These are phyloP conservation scores for Clohesyomyces aquaticus DNA, from an alignment of 495 filamentous ascomycete species.

Conservation along the genomic window DNA sequence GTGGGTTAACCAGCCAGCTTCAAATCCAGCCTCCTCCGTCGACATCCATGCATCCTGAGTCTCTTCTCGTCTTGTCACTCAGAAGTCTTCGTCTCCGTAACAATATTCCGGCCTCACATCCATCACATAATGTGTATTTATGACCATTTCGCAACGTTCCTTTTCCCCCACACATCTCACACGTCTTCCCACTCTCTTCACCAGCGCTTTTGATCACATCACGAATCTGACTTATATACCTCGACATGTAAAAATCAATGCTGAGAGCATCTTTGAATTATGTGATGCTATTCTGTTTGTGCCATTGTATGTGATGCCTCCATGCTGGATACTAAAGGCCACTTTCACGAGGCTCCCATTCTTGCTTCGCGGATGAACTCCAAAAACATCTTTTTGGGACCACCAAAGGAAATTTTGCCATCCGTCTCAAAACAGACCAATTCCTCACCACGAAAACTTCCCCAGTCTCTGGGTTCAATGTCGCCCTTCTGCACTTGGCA, in stretches of 20 bases:
- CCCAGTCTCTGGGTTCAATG: too few relatives aligned
- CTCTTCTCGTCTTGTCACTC: neutral
- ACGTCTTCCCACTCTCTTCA: slow-evolving; percentile 6
- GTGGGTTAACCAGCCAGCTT: neutral
- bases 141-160: neutral
- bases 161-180: slow-evolving; percentile 3
- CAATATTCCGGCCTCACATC: neutral
- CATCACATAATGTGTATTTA: neutral
- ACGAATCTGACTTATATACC: neutral
- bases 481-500: too few relatives aligned
- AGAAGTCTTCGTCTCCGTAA: neutral
- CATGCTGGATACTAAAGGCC: too few relatives aligned
- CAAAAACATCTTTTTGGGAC: too few relatives aligned
- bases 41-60: neutral
- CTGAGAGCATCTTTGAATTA: too few relatives aligned
- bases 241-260: slow-evolving; percentile 15
- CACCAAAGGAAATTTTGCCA: too few relatives aligned
- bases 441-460: too few relatives aligned
- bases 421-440: too few relatives aligned
- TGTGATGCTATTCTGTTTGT: too few relatives aligned
- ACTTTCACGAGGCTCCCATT: too few relatives aligned
- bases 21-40: neutral
- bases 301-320: too few relatives aligned
- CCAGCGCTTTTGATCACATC: neutral
- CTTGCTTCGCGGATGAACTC: too few relatives aligned